These are phyloP conservation scores for Dactylellina leptospora DNA, from an alignment of 2,329 filamentous ascomycete species.

Conservation along the genomic window DNA sequence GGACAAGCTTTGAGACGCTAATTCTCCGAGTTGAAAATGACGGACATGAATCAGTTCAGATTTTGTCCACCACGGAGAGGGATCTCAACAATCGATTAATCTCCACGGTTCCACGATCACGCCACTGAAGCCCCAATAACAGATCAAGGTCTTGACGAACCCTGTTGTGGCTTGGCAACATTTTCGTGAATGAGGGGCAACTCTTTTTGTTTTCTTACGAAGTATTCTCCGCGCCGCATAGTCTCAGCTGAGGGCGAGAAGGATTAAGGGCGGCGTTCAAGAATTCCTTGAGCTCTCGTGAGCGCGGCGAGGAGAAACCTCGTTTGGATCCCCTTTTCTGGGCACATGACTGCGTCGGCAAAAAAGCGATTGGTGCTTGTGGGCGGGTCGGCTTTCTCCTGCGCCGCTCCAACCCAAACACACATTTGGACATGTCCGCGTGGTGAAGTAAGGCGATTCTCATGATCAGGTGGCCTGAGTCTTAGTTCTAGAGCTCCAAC, in stretches of 20 bases:
- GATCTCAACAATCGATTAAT: background rate
- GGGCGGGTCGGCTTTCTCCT: conserved; percentile 4
- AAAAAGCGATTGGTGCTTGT: conserved; percentile 25
- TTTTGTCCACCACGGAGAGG: background rate
- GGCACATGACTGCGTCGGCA: conserved; percentile 29
- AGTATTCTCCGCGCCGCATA: too few relatives aligned
- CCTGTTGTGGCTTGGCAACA: background rate
- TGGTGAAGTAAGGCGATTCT: conserved; percentile 3
- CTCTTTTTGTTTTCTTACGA: too few relatives aligned
- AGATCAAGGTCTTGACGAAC: background rate
- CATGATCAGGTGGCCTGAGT: conserved; percentile 29
- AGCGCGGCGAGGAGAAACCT: conserved; percentile 11
- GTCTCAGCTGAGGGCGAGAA: too few relatives aligned
- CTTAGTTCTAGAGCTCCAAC: conserved; percentile 1
- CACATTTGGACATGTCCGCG: conserved; percentile 1
- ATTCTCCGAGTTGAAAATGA: background rate
- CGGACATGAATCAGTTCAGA: background rate
- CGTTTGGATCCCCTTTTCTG: conserved; percentile 5
- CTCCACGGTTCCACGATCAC: too few relatives aligned
- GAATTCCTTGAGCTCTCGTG: conserved; percentile 20
- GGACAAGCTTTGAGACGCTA: background rate
- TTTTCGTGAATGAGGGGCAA: too few relatives aligned
- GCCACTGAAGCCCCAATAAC: background rate
- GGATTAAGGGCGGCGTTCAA: too few relatives aligned
- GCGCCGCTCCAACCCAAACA: conserved; percentile 1